phyloP scores from a whole-genome alignment of 1,284 basidiomycete species.

The Boletus semigastroideus region DNA sequence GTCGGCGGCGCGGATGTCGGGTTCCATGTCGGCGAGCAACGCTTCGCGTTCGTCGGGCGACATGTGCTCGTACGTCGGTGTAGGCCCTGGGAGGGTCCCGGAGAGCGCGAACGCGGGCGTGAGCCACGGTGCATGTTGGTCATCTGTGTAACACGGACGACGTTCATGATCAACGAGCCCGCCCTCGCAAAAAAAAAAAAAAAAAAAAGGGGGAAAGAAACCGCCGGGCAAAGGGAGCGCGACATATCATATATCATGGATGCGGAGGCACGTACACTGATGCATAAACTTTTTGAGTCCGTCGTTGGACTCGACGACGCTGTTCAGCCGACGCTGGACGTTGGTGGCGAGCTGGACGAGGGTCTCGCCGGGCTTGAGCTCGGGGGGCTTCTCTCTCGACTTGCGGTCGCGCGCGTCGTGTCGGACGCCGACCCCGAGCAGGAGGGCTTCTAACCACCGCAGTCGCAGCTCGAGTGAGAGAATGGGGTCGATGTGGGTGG shows the following conservation, averaged over 20 bases:
- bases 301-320: conserved; percentile 63
- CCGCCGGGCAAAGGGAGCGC: no score
- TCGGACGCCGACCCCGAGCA: conserved; percentile 54
- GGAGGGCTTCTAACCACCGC: conserved; percentile 72
- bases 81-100: conserved; percentile 47
- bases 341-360: conserved; percentile 58
- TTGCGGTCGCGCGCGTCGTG: conserved; percentile 39
- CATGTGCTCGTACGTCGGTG: conserved; percentile 61
- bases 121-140: conserved; percentile 69
- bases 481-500: conserved; percentile 50
- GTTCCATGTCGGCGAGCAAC: conserved; percentile 72
- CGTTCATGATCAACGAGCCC: background rate
- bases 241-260: no score
- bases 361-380: conserved; percentile 49
- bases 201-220: background rate
- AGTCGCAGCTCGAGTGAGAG: conserved; percentile 71
- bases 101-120: conserved; percentile 73
- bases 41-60: conserved; percentile 65
- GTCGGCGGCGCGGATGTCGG: conserved; percentile 75
- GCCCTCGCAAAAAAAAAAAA: no score
- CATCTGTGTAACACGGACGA: conserved; percentile 52
- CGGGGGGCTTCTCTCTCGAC: conserved; percentile 30
- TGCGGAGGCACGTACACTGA: conserved; percentile 67
- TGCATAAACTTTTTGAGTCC: conserved; percentile 70
- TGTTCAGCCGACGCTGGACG: conserved; percentile 55